A percentile compares a stretch with the other conserved stretches of the same genome.
These are phyloP conservation scores for Quercus dentata DNA, from an alignment of 306 rosid genomes.

Conservation along the genomic window DNA sequence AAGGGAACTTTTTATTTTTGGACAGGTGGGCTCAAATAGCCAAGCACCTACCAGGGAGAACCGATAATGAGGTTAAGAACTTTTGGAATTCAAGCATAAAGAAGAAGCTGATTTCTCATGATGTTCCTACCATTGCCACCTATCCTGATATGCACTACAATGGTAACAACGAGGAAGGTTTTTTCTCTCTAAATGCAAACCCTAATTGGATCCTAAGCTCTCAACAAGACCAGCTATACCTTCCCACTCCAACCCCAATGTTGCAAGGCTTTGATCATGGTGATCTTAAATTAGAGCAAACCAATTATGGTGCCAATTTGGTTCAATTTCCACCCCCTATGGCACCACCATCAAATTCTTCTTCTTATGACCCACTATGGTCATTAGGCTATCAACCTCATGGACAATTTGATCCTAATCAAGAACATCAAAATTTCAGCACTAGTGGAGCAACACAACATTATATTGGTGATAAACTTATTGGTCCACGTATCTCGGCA, in stretches of 20 bases:
- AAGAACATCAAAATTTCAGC: constrained; percentile 33
- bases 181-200: constrained; percentile 57
- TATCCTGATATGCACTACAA: constrained; percentile 54
- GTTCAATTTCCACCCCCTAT: constrained; percentile 33
- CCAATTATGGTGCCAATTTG: constrained; percentile 23
- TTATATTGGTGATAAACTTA: constrained; percentile 25
- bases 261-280: constrained; percentile 41
- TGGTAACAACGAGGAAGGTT: constrained; percentile 32
- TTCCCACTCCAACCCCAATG: constrained; percentile 52
- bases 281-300: constrained; percentile 36
- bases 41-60: constrained; percentile 96
- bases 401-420: constrained; percentile 32
- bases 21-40: constrained; percentile 98
- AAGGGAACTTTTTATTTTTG: not conserved
- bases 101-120: constrained; percentile 78
- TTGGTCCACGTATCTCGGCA: constrained; percentile 36
- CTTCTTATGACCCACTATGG: constrained; percentile 41
- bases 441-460: constrained; percentile 8
- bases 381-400: constrained; percentile 32
- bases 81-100: constrained; percentile 98
- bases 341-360: constrained; percentile 29
- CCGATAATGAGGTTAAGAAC: constrained; percentile 97
- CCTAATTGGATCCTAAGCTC: constrained; percentile 39
- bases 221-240: constrained; percentile 42
- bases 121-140: constrained; percentile 48